Evolutionary conservation across 345 rosid genomes (phyloP), one percentile per base, ranked within the genome.

Genomic region (Pugionium dolabratum): DNA sequence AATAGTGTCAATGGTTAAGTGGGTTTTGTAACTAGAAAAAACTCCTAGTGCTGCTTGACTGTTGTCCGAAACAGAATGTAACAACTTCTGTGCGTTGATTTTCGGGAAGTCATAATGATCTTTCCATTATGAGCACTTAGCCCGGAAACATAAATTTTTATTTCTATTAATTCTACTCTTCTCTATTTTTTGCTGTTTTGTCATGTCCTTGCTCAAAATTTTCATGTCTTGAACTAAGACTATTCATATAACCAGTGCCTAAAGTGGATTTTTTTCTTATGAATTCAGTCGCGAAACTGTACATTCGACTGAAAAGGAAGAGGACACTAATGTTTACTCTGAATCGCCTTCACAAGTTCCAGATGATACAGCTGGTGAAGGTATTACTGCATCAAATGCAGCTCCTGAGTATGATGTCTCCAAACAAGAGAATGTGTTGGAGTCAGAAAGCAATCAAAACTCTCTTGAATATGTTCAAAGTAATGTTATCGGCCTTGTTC

Each of bases 351-450:
- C 81, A 10, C 84, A 79, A 62, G 78, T 50, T 53, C 78, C 78
- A 40, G 86, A 73, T 75, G 79, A 78, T 81, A 68, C 83, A 71
- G 78, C 85, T 46, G 81, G 67, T 67, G 89, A 87, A 62, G 86
- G 61, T 74, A 80, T 83, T 76, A 78, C 57, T 10, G 59, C 84
- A 39, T 52, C 83, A 9, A 71, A 76, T 75, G 75, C 78, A 26
- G 81, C 67, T 7, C 70, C 77, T 9, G 91, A 87, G 64, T 84
- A 81, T 71, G 80, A 54, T 39, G 89, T 83, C 71, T 58, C 85
- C 72, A 84, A 81, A 76, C 89, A 82, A 73, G 89, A 87, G 51
- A 76, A 59, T 72, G 37, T 76, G 41, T 75, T 72, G 63, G 58
- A 76, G 51, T 71, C 90, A 29, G 87, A 80, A 69, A 79, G 79